phyloP scores from a whole-genome alignment of 352 stramenopile genomes.

The Phytophthora citricola region DNA sequence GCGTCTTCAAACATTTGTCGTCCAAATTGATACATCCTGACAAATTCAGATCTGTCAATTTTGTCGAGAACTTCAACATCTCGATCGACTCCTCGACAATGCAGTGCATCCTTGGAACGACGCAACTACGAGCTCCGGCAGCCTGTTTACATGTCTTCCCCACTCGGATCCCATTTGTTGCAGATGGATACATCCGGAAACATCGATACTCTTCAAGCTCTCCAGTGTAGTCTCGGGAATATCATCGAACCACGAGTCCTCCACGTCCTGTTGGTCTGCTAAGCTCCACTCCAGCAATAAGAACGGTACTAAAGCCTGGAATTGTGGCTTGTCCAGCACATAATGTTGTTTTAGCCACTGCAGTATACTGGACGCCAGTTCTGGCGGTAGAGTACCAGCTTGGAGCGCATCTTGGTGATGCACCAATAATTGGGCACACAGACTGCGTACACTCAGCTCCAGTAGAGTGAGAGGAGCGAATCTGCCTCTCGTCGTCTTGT shows the following conservation, averaged over 20 bases:
- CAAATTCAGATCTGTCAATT: slow-evolving; percentile 63
- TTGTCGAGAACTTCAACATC: slow-evolving; percentile 63
- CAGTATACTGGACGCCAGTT: slow-evolving; percentile 56
- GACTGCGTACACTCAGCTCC: slow-evolving; percentile 59
- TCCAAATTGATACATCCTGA: slow-evolving; percentile 68
- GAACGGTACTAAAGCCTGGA: slow-evolving; percentile 58
- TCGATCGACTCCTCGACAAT: slow-evolving; percentile 55
- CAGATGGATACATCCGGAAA: slow-evolving; percentile 63
- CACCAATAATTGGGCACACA: slow-evolving; percentile 57
- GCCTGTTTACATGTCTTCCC: slow-evolving; percentile 13
- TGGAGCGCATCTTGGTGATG: slow-evolving; percentile 27
- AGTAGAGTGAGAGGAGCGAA: slow-evolving; percentile 62
- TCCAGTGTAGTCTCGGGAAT: slow-evolving; percentile 48
- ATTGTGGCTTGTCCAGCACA: slow-evolving; percentile 61
- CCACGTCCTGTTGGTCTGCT: slow-evolving; percentile 48
- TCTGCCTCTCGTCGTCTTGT: slow-evolving; percentile 42
- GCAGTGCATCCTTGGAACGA: slow-evolving; percentile 59
- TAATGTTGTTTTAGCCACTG: slow-evolving; percentile 63
- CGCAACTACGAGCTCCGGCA: slow-evolving; percentile 61
- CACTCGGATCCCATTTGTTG: slow-evolving; percentile 53
- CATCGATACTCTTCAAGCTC: slow-evolving; percentile 64
- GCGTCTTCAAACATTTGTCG: slow-evolving; percentile 53
- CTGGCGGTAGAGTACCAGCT: slow-evolving; percentile 36
- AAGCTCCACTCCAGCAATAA: slow-evolving; percentile 72
- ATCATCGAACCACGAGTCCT: slow-evolving; percentile 74